Evolutionary conservation across 2,329 filamentous ascomycete genomes (phyloP).

Genomic region (Leptographium procerum): DNA sequence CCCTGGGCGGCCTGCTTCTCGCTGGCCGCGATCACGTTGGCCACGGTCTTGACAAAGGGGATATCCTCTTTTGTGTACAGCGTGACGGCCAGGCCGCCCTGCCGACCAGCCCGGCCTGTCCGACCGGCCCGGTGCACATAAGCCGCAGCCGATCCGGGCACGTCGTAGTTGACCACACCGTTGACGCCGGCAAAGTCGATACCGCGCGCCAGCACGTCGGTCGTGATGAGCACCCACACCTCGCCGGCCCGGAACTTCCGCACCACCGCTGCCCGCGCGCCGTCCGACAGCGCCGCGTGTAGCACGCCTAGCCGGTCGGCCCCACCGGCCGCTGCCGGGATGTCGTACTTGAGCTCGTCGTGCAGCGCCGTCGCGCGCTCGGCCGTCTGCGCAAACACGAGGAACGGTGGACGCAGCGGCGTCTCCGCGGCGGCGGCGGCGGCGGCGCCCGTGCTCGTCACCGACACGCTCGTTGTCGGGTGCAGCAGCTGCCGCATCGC

Average conservation of each 20-base stretch:
- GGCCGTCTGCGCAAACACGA: slow-evolving; percentile 95
- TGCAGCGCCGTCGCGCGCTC: slow-evolving; percentile 78
- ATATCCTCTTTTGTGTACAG: slow-evolving; percentile 95
- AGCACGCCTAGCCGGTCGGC: slow-evolving; percentile 77
- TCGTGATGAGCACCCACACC: slow-evolving; percentile 94
- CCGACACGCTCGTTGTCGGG: slow-evolving; percentile 39
- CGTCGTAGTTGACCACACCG: slow-evolving; percentile 94
- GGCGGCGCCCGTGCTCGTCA: slow-evolving; percentile 22
- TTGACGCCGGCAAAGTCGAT: slow-evolving; percentile 94
- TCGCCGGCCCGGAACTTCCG: slow-evolving; percentile 81
- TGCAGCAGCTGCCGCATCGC: slow-evolving; percentile 82
- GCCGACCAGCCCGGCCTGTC: slow-evolving; percentile 77
- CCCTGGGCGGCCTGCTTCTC: slow-evolving; percentile 51
- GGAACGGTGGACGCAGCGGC: slow-evolving; percentile 70
- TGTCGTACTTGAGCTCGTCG: slow-evolving; percentile 87
- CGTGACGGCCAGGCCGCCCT: slow-evolving; percentile 82
- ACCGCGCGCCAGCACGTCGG: slow-evolving; percentile 81
- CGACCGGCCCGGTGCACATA: slow-evolving; percentile 92
- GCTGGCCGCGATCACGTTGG: slow-evolving; percentile 78
- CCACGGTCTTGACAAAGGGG: slow-evolving; percentile 76
- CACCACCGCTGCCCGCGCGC: slow-evolving; percentile 69
- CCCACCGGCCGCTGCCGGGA: slow-evolving; percentile 77
- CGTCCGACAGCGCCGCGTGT: slow-evolving; percentile 74
- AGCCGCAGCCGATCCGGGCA: slow-evolving; percentile 76
- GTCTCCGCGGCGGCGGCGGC: slow-evolving; percentile 34